Evolutionary conservation across 2,329 filamentous ascomycete species (phyloP).

Genomic region (Colletotrichum paranaense): DNA sequence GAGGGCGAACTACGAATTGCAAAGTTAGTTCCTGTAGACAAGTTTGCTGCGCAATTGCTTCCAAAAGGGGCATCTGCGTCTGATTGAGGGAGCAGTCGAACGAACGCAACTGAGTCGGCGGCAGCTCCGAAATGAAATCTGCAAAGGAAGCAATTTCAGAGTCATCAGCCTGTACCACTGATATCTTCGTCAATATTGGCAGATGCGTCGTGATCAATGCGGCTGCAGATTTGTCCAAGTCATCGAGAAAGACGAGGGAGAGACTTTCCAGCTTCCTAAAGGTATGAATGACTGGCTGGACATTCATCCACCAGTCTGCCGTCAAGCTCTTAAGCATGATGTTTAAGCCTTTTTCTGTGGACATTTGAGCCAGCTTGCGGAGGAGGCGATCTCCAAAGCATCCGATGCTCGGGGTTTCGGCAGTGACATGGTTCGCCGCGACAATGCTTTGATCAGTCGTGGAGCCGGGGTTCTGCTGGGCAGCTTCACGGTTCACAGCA

Average conservation of each 20-base stretch:
- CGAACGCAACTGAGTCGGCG: neutral
- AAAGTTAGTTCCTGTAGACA: neutral
- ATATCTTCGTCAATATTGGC: neutral
- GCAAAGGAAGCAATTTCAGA: neutral
- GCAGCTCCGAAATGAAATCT: neutral
- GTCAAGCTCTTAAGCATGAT: slow-evolving; percentile 6
- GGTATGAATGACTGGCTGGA: neutral
- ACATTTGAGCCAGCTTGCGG: neutral
- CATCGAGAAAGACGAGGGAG: neutral
- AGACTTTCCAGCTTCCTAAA: neutral
- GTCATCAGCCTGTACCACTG: neutral
- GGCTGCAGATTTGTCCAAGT: neutral
- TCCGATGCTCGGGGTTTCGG: neutral
- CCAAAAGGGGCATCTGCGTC: neutral
- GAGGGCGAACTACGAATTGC: neutral
- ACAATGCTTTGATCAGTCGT: neutral
- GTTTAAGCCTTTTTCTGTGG: neutral
- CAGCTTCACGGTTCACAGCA: neutral
- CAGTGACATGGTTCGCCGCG: neutral
- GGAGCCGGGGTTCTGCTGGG: neutral
- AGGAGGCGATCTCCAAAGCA: neutral
- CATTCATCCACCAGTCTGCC: neutral
- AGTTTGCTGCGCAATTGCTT: neutral
- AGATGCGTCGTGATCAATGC: neutral
- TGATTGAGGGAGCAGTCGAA: slow-evolving; percentile 1